These are phyloP conservation scores for Trametes cingulata DNA, from an alignment of 768 basidiomycete species.

Conservation along the genomic window DNA sequence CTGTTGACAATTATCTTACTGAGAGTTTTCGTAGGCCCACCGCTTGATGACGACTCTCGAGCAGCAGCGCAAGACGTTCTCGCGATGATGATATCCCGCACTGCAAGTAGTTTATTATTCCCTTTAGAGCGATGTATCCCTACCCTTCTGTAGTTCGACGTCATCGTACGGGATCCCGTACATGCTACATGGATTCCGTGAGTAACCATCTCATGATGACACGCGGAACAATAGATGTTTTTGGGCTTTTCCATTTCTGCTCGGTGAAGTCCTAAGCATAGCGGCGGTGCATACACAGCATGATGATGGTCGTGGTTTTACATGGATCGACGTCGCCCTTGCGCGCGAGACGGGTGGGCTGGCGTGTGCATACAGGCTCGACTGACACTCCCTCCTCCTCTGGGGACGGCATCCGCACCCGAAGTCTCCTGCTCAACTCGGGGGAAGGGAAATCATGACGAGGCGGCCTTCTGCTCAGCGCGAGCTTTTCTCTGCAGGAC, in stretches of 20 bases:
- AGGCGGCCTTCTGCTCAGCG: constrained; percentile 54
- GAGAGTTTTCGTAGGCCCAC: constrained; percentile 49
- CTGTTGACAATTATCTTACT: background rate
- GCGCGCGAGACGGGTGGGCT: constrained; percentile 15
- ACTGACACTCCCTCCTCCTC: constrained; percentile 2
- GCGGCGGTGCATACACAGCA: constrained; percentile 29
- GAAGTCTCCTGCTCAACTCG: background rate
- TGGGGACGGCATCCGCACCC: constrained; percentile 1
- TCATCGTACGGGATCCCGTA: background rate
- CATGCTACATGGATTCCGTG: background rate
- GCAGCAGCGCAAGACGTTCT: constrained; percentile 25
- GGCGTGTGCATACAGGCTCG: constrained; percentile 8
- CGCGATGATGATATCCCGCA: background rate
- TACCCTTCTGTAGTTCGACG: background rate
- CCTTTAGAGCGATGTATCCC: too few relatives aligned
- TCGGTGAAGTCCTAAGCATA: constrained; percentile 29
- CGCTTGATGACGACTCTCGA: constrained; percentile 69
- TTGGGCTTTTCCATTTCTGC: constrained; percentile 31
- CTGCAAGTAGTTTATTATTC: too few relatives aligned
- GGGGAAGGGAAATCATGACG: constrained; percentile 30
- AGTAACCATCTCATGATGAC: background rate
- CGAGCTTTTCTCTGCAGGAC: constrained; percentile 63
- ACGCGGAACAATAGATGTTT: constrained; percentile 24
- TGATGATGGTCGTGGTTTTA: constrained; percentile 23
- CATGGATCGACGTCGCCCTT: constrained; percentile 26